A percentile compares a stretch with the other conserved stretches of the same genome.
phyloP scores from a whole-genome alignment of 2,329 filamentous ascomycete species.

The Pyricularia pennisetigena region DNA sequence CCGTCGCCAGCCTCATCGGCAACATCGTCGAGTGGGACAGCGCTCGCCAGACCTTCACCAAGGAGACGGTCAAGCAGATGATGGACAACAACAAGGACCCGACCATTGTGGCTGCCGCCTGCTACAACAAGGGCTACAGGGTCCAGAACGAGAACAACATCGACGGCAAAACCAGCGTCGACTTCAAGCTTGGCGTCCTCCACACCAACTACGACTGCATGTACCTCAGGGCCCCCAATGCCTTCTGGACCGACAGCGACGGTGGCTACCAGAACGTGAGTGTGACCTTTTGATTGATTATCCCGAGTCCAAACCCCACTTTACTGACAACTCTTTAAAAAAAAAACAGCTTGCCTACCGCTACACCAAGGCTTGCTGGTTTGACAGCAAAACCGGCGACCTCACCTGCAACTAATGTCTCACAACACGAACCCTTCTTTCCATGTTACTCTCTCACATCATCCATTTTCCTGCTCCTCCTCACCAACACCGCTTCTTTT shows the following conservation, averaged over 20 bases:
- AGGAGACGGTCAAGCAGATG: neutral
- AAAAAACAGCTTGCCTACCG: neutral
- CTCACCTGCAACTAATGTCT: neutral
- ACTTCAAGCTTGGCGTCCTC: neutral
- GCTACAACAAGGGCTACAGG: neutral
- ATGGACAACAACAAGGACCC: neutral
- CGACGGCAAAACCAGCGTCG: neutral
- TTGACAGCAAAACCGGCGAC: neutral
- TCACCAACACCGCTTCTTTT: no score
- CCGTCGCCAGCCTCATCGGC: neutral
- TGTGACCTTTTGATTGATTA: neutral
- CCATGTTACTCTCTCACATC: no score
- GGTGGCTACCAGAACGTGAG: slow-evolving; percentile 1
- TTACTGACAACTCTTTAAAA: neutral
- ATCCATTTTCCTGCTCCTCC: no score
- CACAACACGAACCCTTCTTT: no score
- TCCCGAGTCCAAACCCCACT: neutral
- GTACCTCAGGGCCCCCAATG: neutral
- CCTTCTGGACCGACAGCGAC: neutral
- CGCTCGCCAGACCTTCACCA: neutral
- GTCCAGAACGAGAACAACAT: neutral
- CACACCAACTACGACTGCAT: slow-evolving; percentile 3
- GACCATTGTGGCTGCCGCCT: neutral
- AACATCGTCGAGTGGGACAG: neutral
- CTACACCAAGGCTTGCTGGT: neutral